phyloP scores from a whole-genome alignment of 2,329 filamentous ascomycete species.

The Plenodomus biglobosus region DNA sequence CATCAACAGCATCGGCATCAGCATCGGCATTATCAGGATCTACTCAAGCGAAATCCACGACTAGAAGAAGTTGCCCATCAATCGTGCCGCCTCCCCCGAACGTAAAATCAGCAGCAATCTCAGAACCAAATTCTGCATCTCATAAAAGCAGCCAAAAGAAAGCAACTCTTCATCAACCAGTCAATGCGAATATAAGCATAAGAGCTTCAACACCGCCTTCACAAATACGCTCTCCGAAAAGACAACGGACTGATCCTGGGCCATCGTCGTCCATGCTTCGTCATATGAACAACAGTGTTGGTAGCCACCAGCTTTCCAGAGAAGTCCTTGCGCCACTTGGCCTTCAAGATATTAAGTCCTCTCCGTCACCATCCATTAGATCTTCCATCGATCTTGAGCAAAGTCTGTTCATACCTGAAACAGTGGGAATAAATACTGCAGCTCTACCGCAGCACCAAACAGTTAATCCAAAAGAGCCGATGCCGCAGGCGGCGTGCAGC shows the following conservation, averaged over 20 bases:
- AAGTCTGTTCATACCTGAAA: too few relatives aligned
- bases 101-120: background rate
- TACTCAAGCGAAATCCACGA: conserved; percentile 4
- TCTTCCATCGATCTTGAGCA: too few relatives aligned
- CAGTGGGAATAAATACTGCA: too few relatives aligned
- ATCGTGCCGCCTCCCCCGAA: conserved; percentile 3
- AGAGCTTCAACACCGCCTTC: background rate
- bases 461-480: too few relatives aligned
- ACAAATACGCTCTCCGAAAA: conserved; percentile 11
- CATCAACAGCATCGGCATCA: background rate
- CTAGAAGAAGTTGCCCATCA: conserved; percentile 7
- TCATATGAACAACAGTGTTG: background rate
- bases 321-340: too few relatives aligned
- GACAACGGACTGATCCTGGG: conserved; percentile 15
- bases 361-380: background rate
- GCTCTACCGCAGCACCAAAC: background rate
- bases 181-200: conserved; percentile 2
- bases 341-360: too few relatives aligned
- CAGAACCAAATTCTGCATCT: background rate
- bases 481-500: too few relatives aligned
- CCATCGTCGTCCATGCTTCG: background rate
- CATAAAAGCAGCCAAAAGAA: background rate
- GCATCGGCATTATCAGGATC: conserved; percentile 5
- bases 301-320: background rate
- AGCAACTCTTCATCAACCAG: conserved; percentile 2